Percentiles rank a stretch among this genome's conserved stretches.
These are phyloP conservation scores for Claviceps sp. DNA, from an alignment of 2,329 filamentous ascomycete species.

Conservation along the genomic window DNA sequence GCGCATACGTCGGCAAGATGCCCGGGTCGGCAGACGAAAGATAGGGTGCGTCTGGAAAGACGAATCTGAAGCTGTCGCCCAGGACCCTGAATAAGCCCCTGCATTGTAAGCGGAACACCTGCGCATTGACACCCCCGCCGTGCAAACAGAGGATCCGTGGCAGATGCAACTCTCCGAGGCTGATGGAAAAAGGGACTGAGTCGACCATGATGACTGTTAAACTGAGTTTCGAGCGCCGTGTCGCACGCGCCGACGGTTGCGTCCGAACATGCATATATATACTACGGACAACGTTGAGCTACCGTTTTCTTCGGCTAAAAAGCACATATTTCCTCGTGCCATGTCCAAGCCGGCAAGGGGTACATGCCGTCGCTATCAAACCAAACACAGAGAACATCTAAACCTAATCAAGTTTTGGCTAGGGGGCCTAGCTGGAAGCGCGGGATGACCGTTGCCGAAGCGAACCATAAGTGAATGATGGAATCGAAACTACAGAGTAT, in stretches of 20 bases:
- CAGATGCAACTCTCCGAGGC: slow-evolving; percentile 11
- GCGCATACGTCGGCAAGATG: slow-evolving; percentile 46
- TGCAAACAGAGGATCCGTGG: slow-evolving; percentile 62
- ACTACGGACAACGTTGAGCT: not conserved
- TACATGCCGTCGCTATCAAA: not conserved
- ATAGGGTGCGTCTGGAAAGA: slow-evolving; percentile 55
- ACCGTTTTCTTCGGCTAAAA: not conserved
- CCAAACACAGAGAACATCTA: not conserved
- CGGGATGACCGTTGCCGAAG: not conserved
- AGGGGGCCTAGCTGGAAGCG: not conserved
- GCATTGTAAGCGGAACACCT: slow-evolving; percentile 51
- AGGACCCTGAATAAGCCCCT: slow-evolving; percentile 34
- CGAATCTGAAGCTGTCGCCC: slow-evolving; percentile 45
- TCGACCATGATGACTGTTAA: not conserved
- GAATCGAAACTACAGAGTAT: not conserved
- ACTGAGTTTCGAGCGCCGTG: not conserved
- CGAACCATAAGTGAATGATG: not conserved
- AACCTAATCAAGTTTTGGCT: not conserved
- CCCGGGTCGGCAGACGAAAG: slow-evolving; percentile 45
- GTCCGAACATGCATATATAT: not conserved
- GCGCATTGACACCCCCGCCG: slow-evolving; percentile 54
- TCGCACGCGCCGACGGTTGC: not conserved
- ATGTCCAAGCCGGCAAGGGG: not conserved
- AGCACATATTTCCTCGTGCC: not conserved
- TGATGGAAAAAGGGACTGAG: not conserved